Evolutionary conservation across 805 yeast genomes (phyloP), one percentile per base, ranked within the genome.

Genomic region (Nakazawaea pomicola): DNA sequence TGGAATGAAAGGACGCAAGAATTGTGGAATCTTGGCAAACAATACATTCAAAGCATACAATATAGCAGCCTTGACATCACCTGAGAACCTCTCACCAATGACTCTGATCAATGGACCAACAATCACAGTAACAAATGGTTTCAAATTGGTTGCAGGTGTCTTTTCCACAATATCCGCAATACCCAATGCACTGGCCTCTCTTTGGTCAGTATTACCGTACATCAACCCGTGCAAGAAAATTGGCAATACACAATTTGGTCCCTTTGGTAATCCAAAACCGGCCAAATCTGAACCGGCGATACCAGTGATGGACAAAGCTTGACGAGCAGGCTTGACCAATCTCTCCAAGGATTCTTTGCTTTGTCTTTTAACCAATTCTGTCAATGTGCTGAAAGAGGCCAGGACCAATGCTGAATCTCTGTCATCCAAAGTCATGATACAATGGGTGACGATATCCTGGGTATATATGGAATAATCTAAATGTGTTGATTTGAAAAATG

Each of bases 21-120:
- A 86, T 56, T 83, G 87, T 2, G 99, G 96, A 51, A 91, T 84
- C 67, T 88, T 85, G 18, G 65, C 65, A 54, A 93, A 78, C 56
- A 95, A 67, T 48, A 76, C 76, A 56, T 83, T 84, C 60, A 95
- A 73, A 1, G 98, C 95, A 47, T 74, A 72, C 55, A 93, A 70
- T 51, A 95, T 91, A n/a, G 96, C 95, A 28, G 95, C 82, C 70
- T 93, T 93, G 52, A 93, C 87, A 51, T 89, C 96, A 46, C 95
- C 74, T 14, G 82, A 76, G 50, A 87, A 91, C 61, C 96, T 80
- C 62, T 93, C 99, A 56, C 99, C 99, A 56, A 91, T 86, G 43
- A 91, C 95, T 72, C 99, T 88, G 64, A 93, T 93, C 56, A 93
- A 73, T 29, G 99, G 99, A 65, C 99, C 99, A 20, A 96, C 90